A percentile compares a stretch with the other conserved stretches of the same genome.
These are phyloP conservation scores for Scutellospora calospora DNA, from an alignment of 371 early-diverging fungal genomes.

Conservation along the genomic window DNA sequence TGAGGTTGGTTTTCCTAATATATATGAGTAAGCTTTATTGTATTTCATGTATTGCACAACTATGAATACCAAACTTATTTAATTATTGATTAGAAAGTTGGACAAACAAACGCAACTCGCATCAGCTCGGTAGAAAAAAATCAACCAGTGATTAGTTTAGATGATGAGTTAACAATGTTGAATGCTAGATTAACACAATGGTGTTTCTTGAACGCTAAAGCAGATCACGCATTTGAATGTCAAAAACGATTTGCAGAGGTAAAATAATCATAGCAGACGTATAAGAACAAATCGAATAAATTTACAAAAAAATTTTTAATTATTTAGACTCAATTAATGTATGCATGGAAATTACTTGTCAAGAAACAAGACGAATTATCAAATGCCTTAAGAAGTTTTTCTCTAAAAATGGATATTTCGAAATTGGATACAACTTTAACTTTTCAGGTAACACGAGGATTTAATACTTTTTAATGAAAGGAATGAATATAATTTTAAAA, in stretches of 20 bases:
- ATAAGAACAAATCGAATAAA: neutral
- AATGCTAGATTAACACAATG: conserved; percentile 44
- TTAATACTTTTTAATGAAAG: too few species aligned
- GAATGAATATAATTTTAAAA: too few species aligned
- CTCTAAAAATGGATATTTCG: conserved; percentile 34
- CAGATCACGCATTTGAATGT: conserved; percentile 41
- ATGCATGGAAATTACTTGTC: conserved; percentile 37
- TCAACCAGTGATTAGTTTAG: neutral
- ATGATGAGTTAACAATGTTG: conserved; percentile 44
- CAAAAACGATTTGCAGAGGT: conserved; percentile 35
- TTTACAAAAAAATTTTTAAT: neutral
- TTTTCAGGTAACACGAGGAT: too few species aligned
- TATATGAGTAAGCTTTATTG: neutral
- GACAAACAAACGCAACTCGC: neutral
- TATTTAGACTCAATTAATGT: conserved; percentile 33
- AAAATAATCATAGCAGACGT: neutral
- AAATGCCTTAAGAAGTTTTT: neutral
- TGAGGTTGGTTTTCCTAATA: neutral
- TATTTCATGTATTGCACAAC: neutral
- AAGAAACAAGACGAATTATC: conserved; percentile 28
- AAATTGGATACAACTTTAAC: conserved; percentile 5
- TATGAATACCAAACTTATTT: neutral
- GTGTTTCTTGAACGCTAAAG: conserved; percentile 42
- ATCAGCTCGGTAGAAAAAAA: neutral
- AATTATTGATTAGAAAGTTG: neutral